Base-by-base conservation (phyloP, 2,329 filamentous ascomycete genomes). In the Chalaropsis ovoidea region DNA sequence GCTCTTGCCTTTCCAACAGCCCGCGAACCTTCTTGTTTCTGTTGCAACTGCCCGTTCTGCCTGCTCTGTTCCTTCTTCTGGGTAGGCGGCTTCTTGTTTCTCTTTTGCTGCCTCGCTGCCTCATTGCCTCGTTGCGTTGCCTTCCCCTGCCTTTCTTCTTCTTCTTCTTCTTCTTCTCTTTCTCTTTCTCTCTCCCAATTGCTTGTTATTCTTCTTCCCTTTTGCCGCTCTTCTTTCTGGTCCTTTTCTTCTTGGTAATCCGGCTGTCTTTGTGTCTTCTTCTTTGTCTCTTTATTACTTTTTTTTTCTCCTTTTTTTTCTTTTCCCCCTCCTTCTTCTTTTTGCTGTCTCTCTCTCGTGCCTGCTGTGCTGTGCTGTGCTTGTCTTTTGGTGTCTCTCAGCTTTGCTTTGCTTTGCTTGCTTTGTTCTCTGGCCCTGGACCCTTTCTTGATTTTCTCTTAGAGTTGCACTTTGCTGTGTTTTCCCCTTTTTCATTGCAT, bases 11-110 rank as follows among this genome's bases (percentile, higher is more conserved):
- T 58, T 17, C 24, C 31, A 58, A 35, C 27, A 35, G 47, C 47
- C 31, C 52, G 24, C 52, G 62, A 63, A 41, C 61, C 56, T 62
- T 62, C 43, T 49, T 62, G 61, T 62, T 62, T 47, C 61, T 35
- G 61, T 11, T 45, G 31, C 45, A 61, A 62, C 56, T 65, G 22
- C 42, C 56, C 31, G 15, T 62, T 22, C 27, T 31, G 27, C 31
- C 11, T 47, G 35, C 19, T 8, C n/a, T 63, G 61, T 49, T 60
- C 45, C 43, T 39, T 52, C 47, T 27, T 42, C 41, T 22, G 49
- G 47, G 47, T 7, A 39, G 19, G 7, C 15, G 19, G 15, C 45
- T 27, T 17, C 13, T 24, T 43, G 22, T 17, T 41, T 27, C 24
- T n/a, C 24, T 56, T 41, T 19, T 54, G 45, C 10, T 31, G 31